Evolutionary conservation across 2,329 filamentous ascomycete species (phyloP).

Genomic region (Scortechinia acanthostroma): DNA sequence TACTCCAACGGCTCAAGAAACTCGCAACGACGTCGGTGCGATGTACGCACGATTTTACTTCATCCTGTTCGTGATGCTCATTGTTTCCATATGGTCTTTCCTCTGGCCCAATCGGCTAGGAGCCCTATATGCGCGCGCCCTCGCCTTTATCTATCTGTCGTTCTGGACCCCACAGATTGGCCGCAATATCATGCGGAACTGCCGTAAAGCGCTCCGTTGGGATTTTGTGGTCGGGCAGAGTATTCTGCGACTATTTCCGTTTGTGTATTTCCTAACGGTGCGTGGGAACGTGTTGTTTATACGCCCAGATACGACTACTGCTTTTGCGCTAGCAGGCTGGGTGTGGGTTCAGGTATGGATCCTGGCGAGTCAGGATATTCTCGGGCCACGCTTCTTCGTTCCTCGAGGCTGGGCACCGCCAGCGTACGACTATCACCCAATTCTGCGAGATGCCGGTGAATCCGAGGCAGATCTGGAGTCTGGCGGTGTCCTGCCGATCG

Average conservation of each 20-base stretch:
- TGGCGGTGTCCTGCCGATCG: conserved; percentile 48
- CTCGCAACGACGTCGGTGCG: conserved; percentile 40
- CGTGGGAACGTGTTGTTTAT: conserved; percentile 57
- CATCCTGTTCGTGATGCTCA: conserved; percentile 44
- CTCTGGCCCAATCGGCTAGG: conserved; percentile 33
- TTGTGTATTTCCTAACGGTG: conserved; percentile 59
- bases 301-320: conserved; percentile 41
- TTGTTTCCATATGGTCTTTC: conserved; percentile 49
- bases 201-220: conserved; percentile 62
- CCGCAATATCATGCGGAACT: conserved; percentile 64
- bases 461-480: conserved; percentile 52
- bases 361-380: conserved; percentile 55
- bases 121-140: conserved; percentile 4
- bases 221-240: conserved; percentile 65
- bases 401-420: conserved; percentile 32
- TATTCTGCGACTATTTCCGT: conserved; percentile 50
- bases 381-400: conserved; percentile 63
- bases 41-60: conserved; percentile 58
- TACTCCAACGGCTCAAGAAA: conserved; percentile 16
- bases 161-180: conserved; percentile 68
- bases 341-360: conserved; percentile 60
- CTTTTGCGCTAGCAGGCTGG: conserved; percentile 51
- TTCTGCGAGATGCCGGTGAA: conserved; percentile 33
- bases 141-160: conserved; percentile 57
- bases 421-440: conserved; percentile 67